Conservation (phyloP, 148 eudicot genomes). For the Agrostemma githago region DNA sequence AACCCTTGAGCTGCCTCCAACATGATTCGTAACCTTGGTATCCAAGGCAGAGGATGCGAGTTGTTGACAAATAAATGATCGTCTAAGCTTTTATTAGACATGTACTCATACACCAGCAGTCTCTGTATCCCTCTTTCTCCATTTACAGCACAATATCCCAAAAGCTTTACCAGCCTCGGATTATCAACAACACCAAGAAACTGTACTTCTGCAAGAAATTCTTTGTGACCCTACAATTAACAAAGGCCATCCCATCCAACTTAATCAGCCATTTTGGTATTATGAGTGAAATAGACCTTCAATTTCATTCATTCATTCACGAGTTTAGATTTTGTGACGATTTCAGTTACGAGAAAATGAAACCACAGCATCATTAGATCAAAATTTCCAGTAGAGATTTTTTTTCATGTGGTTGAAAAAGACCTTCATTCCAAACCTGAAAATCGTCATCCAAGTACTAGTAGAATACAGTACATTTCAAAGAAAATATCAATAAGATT, state of each 20-base stretch:
- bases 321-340: no score
- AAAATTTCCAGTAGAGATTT: no score
- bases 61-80: conserved; percentile 55
- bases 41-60: conserved; percentile 56
- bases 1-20: conserved; percentile 85
- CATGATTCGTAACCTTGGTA: conserved; percentile 55
- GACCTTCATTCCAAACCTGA: no score
- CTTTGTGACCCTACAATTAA: conserved; percentile 58
- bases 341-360: no score
- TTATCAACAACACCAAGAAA: conserved; percentile 73
- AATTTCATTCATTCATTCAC: no score
- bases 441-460: no score
- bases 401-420: no score
- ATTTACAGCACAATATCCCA: conserved; percentile 71
- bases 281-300: no score
- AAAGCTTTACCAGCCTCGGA: conserved; percentile 74
- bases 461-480: no score
- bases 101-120: conserved; percentile 77
- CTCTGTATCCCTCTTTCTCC: conserved; percentile 70
- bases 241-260: background rate
- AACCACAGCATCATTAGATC: no score
- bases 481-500: no score
- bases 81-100: conserved; percentile 77
- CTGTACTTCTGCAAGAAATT: conserved; percentile 90
- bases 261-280: background rate